Percentiles rank a stretch among this genome's conserved stretches.
Evolutionary conservation across 768 basidiomycete species (phyloP).

Genomic region (Strobilomyces dryophilus): DNA sequence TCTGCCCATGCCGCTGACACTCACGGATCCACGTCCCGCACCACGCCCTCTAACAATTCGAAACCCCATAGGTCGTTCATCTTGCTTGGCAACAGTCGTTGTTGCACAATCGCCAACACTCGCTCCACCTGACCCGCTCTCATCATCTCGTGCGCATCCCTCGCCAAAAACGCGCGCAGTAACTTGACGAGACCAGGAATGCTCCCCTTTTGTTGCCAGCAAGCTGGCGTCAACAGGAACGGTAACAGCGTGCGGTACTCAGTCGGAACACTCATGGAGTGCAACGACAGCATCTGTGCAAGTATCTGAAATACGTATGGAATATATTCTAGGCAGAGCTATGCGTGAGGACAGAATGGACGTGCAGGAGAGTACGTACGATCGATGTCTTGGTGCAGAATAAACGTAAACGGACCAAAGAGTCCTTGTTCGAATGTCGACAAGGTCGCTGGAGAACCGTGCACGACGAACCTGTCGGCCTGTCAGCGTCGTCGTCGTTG

Average conservation of each 20-base stretch:
- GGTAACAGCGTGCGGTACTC: slow-evolving; percentile 79
- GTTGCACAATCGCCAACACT: slow-evolving; percentile 85
- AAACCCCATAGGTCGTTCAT: slow-evolving; percentile 89
- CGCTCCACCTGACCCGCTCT: slow-evolving; percentile 66
- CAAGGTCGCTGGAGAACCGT: slow-evolving; percentile 62
- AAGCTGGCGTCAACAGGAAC: slow-evolving; percentile 75
- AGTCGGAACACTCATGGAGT: slow-evolving; percentile 57
- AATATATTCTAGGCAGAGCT: slow-evolving; percentile 64
- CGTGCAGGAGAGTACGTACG: slow-evolving; percentile 45
- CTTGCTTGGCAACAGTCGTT: slow-evolving; percentile 83
- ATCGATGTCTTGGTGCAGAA: slow-evolving; percentile 90
- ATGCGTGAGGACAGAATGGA: background rate
- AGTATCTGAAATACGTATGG: slow-evolving; percentile 97
- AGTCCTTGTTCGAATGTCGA: slow-evolving; percentile 74
- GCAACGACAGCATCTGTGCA: slow-evolving; percentile 90
- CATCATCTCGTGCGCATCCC: slow-evolving; percentile 67
- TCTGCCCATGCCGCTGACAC: slow-evolving; percentile 27
- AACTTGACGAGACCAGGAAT: slow-evolving; percentile 91
- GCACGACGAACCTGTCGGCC: slow-evolving; percentile 69
- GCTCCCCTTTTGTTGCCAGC: slow-evolving; percentile 94
- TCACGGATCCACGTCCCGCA: slow-evolving; percentile 71
- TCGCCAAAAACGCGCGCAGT: slow-evolving; percentile 74
- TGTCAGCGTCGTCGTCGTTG: background rate
- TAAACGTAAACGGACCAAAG: slow-evolving; percentile 83
- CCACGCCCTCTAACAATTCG: slow-evolving; percentile 77